Evolutionary conservation across 768 basidiomycete genomes (phyloP), one percentile per base, ranked within the genome.

Genomic region (Auriculariales sp.): DNA sequence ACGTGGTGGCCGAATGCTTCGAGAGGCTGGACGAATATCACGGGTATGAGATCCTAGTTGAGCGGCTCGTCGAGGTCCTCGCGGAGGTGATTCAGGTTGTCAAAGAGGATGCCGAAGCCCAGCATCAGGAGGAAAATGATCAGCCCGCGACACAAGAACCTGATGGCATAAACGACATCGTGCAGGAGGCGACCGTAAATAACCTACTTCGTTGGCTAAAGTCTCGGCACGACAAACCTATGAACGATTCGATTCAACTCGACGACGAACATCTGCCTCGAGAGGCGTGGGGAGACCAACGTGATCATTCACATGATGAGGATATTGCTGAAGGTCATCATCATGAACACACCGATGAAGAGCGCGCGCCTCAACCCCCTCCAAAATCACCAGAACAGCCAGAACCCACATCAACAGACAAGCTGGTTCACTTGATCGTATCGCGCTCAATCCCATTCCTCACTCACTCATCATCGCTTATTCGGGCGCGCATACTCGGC

Each of bases 1-100:
- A 97, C 62, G 81, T 98, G 9, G 91, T 98, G 9, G 94, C 95
- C 63, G 93, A 95, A 62, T 93, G 94, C 53, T 98, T 98, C 56
- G 94, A 97, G 63, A 79, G 92, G 27, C 70, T 98, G 17, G 95
- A 98, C 58, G 91, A 95, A 55, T 98, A 78, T 61, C 94, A 98
- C 62, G 94, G 92, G 12, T 97, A 99, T 64, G 78, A 80, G 19
- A 61, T 81, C 25, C 66, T 98, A 19, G 87, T 93, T 2, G 86
- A 91, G 54, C 86, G 89, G 0, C 70, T 99, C 3, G 70, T 97
- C 24, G 87, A 87, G 42, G 93, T 95, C 6, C 64, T 99, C 39
- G 75, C 74, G 34, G 87, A 94, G 54, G 81, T 99, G 10, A 74
- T 95, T 49, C 78, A 78, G 48, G 84, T 81, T 29, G 78, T 95